Evolutionary conservation across 176 grass and related monocot genomes (phyloP).

Genomic region (Pharus latifolius): DNA sequence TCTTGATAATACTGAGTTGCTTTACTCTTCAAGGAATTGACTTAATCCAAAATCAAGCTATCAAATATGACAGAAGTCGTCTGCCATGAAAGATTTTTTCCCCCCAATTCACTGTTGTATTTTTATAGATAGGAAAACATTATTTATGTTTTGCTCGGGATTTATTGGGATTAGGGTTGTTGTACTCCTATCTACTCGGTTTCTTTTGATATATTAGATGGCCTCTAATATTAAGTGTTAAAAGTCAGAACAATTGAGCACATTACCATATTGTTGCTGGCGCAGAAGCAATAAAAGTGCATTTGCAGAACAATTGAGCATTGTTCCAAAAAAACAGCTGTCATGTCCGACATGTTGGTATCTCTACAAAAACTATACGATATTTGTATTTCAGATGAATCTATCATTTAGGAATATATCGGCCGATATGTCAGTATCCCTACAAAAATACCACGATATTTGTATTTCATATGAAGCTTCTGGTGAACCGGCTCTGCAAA

Average conservation of each 20-base stretch:
- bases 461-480: too few species aligned
- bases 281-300: background rate
- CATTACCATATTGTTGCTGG: background rate
- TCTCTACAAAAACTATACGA: too few species aligned
- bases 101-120: background rate
- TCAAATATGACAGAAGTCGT: background rate
- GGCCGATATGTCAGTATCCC: too few species aligned
- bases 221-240: background rate
- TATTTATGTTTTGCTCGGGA: background rate
- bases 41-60: background rate
- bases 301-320: too few species aligned
- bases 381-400: too few species aligned
- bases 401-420: too few species aligned
- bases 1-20: background rate
- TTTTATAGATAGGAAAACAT: constrained; percentile 6
- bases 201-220: background rate
- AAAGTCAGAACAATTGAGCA: background rate
- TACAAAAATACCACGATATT: too few species aligned
- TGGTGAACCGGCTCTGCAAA: too few species aligned
- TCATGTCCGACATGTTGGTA: too few species aligned
- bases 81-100: background rate
- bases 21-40: constrained; percentile 3
- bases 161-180: background rate
- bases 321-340: too few species aligned
- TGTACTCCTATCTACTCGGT: constrained; percentile 2